A percentile compares a stretch with the other conserved stretches of the same genome.
Evolutionary conservation across 2,329 filamentous ascomycete genomes (phyloP).

Genomic region (Ophidiomyces ophidiicola): DNA sequence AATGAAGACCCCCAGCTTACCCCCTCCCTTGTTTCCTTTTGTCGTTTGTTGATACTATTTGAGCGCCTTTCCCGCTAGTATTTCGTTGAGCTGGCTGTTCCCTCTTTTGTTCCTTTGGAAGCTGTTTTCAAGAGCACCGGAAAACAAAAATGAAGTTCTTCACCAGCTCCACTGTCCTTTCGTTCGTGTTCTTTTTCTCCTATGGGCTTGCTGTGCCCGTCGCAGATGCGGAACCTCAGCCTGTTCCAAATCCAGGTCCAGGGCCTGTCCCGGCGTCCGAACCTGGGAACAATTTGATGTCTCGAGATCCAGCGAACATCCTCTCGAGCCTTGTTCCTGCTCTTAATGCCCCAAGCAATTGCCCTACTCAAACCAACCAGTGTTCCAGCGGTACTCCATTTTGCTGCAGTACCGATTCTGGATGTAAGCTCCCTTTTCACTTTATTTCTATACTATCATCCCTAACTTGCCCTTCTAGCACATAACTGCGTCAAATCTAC

Average conservation of each 20-base stretch:
- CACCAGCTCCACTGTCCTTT: constrained; percentile 9
- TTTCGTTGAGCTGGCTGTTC: background rate
- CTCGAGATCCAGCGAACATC: background rate
- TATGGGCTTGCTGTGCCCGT: constrained; percentile 13
- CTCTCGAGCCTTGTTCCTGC: background rate
- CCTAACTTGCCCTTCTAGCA: constrained; percentile 2
- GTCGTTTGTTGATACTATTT: constrained; percentile 6
- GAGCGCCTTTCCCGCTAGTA: constrained; percentile 6
- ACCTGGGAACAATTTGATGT: constrained; percentile 1
- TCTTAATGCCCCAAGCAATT: constrained; percentile 2
- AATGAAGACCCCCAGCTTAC: background rate
- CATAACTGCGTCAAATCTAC: constrained; percentile 12
- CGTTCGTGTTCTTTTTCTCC: constrained; percentile 11
- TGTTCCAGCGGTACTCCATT: constrained; percentile 13
- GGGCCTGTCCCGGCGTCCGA: constrained; percentile 1
- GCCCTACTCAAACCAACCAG: constrained; percentile 8
- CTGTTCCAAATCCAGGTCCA: constrained; percentile 7
- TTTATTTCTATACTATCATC: background rate
- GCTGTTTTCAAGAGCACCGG: background rate
- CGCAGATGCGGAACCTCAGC: constrained; percentile 8
- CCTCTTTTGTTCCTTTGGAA: background rate
- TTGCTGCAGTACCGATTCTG: constrained; percentile 12
- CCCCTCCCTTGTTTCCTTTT: background rate
- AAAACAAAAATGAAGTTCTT: constrained; percentile 12
- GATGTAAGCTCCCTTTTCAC: constrained; percentile 7